These are phyloP conservation scores for Thelonectria olida DNA, from an alignment of 2,329 filamentous ascomycete species.

Conservation along the genomic window DNA sequence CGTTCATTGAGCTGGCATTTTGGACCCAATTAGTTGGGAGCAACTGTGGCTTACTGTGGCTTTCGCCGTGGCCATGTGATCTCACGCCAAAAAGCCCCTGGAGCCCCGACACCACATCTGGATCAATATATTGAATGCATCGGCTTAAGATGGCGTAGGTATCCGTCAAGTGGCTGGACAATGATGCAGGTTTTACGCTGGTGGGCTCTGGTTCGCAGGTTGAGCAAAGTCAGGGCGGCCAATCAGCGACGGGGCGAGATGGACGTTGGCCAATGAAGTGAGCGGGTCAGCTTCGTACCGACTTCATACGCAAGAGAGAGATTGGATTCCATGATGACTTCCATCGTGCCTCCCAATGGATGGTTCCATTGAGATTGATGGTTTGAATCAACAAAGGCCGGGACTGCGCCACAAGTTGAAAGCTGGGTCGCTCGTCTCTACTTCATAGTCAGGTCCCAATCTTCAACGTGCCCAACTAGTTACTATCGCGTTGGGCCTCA, in stretches of 20 bases:
- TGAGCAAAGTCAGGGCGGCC: slow-evolving; percentile 37
- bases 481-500: background rate
- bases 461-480: background rate
- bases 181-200: background rate
- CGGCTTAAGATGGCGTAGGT: background rate
- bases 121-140: background rate
- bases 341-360: background rate
- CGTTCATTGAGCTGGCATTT: too few species aligned
- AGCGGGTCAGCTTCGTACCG: background rate
- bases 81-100: background rate
- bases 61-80: background rate
- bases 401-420: background rate
- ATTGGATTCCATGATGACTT: background rate
- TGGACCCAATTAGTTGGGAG: too few species aligned
- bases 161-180: background rate
- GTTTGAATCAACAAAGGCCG: background rate
- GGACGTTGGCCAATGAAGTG: slow-evolving; percentile 32
- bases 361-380: too few species aligned
- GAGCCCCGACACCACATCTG: too few species aligned
- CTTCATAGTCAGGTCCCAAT: background rate
- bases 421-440: background rate
- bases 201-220: background rate
- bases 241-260: slow-evolving; percentile 24
- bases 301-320: background rate
- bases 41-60: background rate